phyloP scores from a whole-genome alignment of 805 yeast genomes.

The Saccharomyces paradoxus region DNA sequence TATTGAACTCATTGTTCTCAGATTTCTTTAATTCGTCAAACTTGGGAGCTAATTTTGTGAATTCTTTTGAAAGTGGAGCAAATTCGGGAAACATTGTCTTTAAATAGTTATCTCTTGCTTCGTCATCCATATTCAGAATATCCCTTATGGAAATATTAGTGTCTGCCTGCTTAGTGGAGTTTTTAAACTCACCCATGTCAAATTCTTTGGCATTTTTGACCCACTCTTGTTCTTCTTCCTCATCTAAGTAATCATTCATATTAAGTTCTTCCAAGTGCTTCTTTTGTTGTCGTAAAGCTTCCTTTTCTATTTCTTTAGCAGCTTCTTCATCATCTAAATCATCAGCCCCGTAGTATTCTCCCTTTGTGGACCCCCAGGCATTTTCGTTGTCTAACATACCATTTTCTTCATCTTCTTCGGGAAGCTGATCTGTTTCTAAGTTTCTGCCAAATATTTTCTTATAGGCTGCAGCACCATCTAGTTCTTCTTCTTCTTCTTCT shows the following conservation, averaged over 20 bases:
- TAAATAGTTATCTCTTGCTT: conserved; percentile 47
- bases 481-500: conserved; percentile 28
- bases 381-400: conserved; percentile 35
- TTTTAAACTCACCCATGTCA: conserved; percentile 33
- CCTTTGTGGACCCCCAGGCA: conserved; percentile 40
- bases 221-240: conserved; percentile 71
- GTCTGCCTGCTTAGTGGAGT: conserved; percentile 26
- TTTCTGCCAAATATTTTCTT: conserved; percentile 32
- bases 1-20: conserved; percentile 30
- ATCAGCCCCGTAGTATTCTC: conserved; percentile 47
- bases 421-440: conserved; percentile 18
- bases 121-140: conserved; percentile 41
- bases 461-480: conserved; percentile 33
- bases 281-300: conserved; percentile 81
- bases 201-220: conserved; percentile 46
- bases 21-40: conserved; percentile 33
- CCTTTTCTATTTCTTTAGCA: conserved; percentile 71
- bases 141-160: conserved; percentile 35
- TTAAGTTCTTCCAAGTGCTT: conserved; percentile 66
- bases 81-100: conserved; percentile 74
- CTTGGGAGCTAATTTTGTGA: conserved; percentile 35
- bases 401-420: conserved; percentile 24
- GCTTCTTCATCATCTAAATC: conserved; percentile 55
- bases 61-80: conserved; percentile 63
- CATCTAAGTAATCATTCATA: conserved; percentile 70